Evolutionary conservation across 257 asterid species (phyloP).

Genomic region (Jasminum sambac): DNA sequence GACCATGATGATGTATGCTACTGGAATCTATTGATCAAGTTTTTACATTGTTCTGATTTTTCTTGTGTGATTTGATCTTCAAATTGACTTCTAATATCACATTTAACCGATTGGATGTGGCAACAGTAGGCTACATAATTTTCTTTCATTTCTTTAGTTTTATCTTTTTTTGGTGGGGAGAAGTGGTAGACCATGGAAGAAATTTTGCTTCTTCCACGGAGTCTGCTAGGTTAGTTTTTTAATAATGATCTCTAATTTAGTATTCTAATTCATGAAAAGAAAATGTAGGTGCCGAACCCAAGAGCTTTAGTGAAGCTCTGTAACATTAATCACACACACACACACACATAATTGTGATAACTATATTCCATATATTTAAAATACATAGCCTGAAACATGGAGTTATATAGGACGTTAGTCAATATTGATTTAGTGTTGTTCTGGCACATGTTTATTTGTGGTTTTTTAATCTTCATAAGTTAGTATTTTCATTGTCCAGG

Average conservation of each 20-base stretch:
- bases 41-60: not conserved
- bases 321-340: too few relatives aligned
- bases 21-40: constrained; percentile 8
- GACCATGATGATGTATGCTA: constrained; percentile 77
- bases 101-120: not conserved
- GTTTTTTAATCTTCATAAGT: not conserved
- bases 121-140: not conserved
- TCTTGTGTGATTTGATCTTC: not conserved
- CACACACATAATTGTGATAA: too few relatives aligned
- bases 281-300: not conserved
- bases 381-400: not conserved
- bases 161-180: not conserved
- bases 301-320: not conserved
- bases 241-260: not conserved
- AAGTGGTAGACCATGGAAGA: too few relatives aligned
- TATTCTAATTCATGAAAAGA: not conserved
- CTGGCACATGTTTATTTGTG: not conserved
- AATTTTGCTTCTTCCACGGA: not conserved
- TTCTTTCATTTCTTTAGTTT: not conserved
- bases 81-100: not conserved
- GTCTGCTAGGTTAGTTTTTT: not conserved
- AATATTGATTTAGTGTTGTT: not conserved
- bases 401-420: not conserved
- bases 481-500: constrained; percentile 1
- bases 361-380: not conserved